Evolutionary conservation across 768 basidiomycete species (phyloP).

Genomic region (Hericium alpestre): DNA sequence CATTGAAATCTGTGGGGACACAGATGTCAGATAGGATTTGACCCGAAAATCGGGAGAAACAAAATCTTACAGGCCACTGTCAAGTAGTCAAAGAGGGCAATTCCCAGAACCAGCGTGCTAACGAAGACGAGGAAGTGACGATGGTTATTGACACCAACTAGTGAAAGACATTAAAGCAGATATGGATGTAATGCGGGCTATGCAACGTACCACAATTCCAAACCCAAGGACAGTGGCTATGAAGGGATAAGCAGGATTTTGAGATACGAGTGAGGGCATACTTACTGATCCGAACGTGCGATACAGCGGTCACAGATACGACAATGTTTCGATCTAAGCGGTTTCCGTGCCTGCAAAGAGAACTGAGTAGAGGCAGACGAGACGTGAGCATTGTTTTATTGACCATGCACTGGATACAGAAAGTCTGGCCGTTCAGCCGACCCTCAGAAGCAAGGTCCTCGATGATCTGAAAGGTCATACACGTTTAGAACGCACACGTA

Average conservation of each 20-base stretch:
- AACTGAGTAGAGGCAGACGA: not conserved
- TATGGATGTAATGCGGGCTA: not conserved
- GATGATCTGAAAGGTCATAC: slow-evolving; percentile 46
- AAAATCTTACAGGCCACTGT: slow-evolving; percentile 60
- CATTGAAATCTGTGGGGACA: slow-evolving; percentile 41
- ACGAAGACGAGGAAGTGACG: slow-evolving; percentile 96
- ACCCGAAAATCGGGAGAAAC: not conserved
- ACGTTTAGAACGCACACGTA: too few species aligned
- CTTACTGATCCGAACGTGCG: slow-evolving; percentile 88
- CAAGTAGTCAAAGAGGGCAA: slow-evolving; percentile 74
- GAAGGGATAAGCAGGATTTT: slow-evolving; percentile 2
- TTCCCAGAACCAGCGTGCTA: slow-evolving; percentile 69
- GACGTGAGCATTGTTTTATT: slow-evolving; percentile 11
- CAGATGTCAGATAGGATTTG: not conserved
- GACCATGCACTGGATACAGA: slow-evolving; percentile 94
- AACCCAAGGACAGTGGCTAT: slow-evolving; percentile 95
- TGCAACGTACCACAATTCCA: slow-evolving; percentile 84
- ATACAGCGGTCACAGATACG: slow-evolving; percentile 84
- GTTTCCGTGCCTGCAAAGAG: slow-evolving; percentile 59
- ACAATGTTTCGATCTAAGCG: slow-evolving; percentile 92
- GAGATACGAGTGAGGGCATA: not conserved
- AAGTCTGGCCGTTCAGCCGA: slow-evolving; percentile 87
- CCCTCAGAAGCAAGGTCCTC: slow-evolving; percentile 86
- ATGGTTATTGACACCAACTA: slow-evolving; percentile 89
- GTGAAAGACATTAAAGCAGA: not conserved